A percentile compares a stretch with the other conserved stretches of the same genome.
phyloP scores from a whole-genome alignment of 2,329 filamentous ascomycete genomes.

The Talaromyces sp. region DNA sequence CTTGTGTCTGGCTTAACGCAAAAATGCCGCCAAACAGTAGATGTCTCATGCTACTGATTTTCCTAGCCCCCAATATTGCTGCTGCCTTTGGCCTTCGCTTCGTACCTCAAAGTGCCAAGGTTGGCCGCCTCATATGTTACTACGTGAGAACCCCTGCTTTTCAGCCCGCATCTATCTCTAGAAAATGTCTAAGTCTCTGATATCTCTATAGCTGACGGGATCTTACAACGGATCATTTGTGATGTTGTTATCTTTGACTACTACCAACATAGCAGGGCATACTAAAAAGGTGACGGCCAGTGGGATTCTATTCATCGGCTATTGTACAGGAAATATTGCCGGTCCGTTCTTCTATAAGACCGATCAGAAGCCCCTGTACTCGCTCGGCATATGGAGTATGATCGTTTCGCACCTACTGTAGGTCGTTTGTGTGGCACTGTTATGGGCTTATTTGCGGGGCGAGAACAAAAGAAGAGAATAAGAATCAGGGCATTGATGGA shows the following conservation, averaged over 20 bases:
- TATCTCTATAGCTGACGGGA: slow-evolving; percentile 36
- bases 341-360: slow-evolving; percentile 60
- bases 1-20: slow-evolving; percentile 46
- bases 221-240: slow-evolving; percentile 53
- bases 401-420: slow-evolving; percentile 52
- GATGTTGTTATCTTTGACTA: slow-evolving; percentile 43
- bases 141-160: slow-evolving; percentile 23
- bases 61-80: slow-evolving; percentile 54
- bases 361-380: slow-evolving; percentile 47
- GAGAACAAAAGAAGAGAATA: slow-evolving; percentile 51
- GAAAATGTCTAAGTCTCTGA: no score
- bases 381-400: slow-evolving; percentile 53
- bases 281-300: slow-evolving; percentile 63
- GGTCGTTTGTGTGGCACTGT: slow-evolving; percentile 39
- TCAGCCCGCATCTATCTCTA: no score
- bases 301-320: slow-evolving; percentile 55
- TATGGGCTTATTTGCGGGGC: slow-evolving; percentile 43
- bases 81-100: slow-evolving; percentile 56
- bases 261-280: slow-evolving; percentile 48
- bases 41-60: slow-evolving; percentile 51
- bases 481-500: slow-evolving; percentile 30
- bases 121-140: slow-evolving; percentile 56
- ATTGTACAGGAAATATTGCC: slow-evolving; percentile 57
- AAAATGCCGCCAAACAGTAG: slow-evolving; percentile 42
- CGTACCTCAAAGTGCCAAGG: slow-evolving; percentile 45